Evolutionary conservation across 2,329 filamentous ascomycete genomes (phyloP).

Genomic region (Penicillium sp.): DNA sequence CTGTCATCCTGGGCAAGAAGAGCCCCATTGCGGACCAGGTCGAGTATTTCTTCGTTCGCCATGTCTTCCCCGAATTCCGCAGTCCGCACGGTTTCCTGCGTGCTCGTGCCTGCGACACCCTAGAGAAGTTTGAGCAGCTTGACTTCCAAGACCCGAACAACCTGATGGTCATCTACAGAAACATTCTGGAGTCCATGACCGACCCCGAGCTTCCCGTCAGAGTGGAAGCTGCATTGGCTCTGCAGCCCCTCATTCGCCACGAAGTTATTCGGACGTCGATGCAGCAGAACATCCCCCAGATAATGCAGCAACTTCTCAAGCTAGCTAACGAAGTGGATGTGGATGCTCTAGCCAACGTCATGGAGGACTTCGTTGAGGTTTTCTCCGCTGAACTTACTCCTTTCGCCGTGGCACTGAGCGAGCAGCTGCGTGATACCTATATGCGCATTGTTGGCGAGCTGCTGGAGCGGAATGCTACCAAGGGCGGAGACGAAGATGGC

Average conservation of each 20-base stretch:
- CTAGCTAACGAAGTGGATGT: slow-evolving; percentile 97
- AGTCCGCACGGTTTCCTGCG: slow-evolving; percentile 89
- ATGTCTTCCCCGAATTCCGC: slow-evolving; percentile 97
- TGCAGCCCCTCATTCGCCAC: slow-evolving; percentile 93
- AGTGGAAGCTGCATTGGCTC: slow-evolving; percentile 86
- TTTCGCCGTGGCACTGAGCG: slow-evolving; percentile 91
- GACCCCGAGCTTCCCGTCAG: slow-evolving; percentile 89
- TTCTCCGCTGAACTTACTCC: slow-evolving; percentile 96
- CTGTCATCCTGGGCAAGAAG: slow-evolving; percentile 95
- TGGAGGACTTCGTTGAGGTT: slow-evolving; percentile 99
- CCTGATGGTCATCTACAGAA: slow-evolving; percentile 90
- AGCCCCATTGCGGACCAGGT: slow-evolving; percentile 96
- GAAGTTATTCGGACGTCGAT: slow-evolving; percentile 91
- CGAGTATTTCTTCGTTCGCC: slow-evolving; percentile 96
- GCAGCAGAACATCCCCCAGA: slow-evolving; percentile 96
- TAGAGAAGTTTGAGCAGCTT: slow-evolving; percentile 96
- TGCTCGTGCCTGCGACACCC: slow-evolving; percentile 90
- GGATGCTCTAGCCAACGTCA: slow-evolving; percentile 93
- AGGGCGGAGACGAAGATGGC: slow-evolving; percentile 70
- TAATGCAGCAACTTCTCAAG: slow-evolving; percentile 98
- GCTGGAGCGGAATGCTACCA: slow-evolving; percentile 75
- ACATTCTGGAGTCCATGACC: slow-evolving; percentile 95
- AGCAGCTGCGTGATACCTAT: slow-evolving; percentile 94
- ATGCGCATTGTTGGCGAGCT: slow-evolving; percentile 89
- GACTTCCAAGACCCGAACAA: slow-evolving; percentile 97